Percentiles rank a stretch among this genome's conserved stretches.
These are phyloP conservation scores for Lichtheimia ornata DNA, from an alignment of 371 early-diverging fungal genomes.

Conservation along the genomic window DNA sequence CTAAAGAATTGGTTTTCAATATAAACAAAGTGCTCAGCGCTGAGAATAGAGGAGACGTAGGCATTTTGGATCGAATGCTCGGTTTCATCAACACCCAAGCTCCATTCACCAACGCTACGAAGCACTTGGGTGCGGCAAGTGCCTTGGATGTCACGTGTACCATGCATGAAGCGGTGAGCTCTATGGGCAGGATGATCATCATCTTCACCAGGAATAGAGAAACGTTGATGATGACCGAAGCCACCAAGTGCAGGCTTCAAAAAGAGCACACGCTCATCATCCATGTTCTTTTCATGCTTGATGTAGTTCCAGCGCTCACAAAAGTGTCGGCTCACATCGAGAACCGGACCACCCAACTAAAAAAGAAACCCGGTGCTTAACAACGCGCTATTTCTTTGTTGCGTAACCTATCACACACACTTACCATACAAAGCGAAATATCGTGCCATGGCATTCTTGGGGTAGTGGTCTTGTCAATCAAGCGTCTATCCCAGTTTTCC, in stretches of 20 bases:
- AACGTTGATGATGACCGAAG: conserved; percentile 34
- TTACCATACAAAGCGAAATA: conserved; percentile 72
- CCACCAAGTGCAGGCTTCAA: conserved; percentile 50
- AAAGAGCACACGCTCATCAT: conserved; percentile 37
- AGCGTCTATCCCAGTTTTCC: conserved; percentile 53
- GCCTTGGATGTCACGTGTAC: conserved; percentile 33
- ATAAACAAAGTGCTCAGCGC: conserved; percentile 85
- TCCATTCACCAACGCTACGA: conserved; percentile 74
- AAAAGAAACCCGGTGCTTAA: not conserved
- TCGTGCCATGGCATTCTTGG: conserved; percentile 99
- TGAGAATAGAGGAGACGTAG: conserved; percentile 72
- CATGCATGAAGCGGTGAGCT: conserved; percentile 32
- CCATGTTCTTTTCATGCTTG: conserved; percentile 55
- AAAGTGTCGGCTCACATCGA: conserved; percentile 89
- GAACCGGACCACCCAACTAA: conserved; percentile 70
- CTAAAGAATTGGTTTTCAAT: conserved; percentile 98
- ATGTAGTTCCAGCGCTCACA: conserved; percentile 92
- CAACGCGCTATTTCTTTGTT: not conserved
- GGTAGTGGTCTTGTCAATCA: conserved; percentile 62
- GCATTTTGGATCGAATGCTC: conserved; percentile 85
- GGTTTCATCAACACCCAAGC: conserved; percentile 52
- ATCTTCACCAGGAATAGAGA: conserved; percentile 22
- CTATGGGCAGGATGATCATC: conserved; percentile 16
- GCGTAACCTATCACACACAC: conserved; percentile 12
- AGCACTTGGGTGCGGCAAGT: conserved; percentile 70